Evolutionary conservation across 768 basidiomycete genomes (phyloP).

Genomic region (Mycena rosella): DNA sequence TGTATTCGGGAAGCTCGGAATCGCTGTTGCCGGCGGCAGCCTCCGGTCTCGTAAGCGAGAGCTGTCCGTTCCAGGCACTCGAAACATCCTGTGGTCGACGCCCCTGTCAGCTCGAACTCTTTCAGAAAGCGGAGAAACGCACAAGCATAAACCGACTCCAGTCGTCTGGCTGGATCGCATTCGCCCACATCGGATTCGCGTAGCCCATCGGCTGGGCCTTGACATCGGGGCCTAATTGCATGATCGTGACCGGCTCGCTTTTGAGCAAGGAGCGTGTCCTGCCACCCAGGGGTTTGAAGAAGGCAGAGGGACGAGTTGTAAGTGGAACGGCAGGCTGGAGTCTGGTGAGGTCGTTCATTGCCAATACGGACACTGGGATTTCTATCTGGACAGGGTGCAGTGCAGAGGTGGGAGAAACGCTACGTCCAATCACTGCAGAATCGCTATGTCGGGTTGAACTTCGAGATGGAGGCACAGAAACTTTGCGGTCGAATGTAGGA

Average conservation of each 20-base stretch:
- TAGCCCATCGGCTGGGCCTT: not conserved
- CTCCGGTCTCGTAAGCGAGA: constrained; percentile 12
- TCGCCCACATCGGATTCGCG: not conserved
- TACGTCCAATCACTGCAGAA: not conserved
- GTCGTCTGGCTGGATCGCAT: constrained; percentile 4
- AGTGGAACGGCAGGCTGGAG: not conserved
- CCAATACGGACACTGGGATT: not conserved
- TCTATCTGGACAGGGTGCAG: not conserved
- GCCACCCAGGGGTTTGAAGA: constrained; percentile 1
- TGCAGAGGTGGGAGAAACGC: not conserved
- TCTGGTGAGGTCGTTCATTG: not conserved
- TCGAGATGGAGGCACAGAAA: not conserved
- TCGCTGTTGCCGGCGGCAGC: not conserved
- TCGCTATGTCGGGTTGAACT: not conserved
- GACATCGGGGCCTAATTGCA: constrained; percentile 26
- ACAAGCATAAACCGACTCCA: constrained; percentile 30
- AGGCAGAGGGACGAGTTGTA: constrained; percentile 23
- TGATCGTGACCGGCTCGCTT: constrained; percentile 3
- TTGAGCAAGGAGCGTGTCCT: not conserved
- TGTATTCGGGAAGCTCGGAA: constrained; percentile 24
- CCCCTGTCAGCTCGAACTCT: not conserved
- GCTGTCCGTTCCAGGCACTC: constrained; percentile 30
- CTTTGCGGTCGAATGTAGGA: not conserved
- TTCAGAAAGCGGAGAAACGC: not conserved
- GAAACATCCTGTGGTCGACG: constrained; percentile 23